Evolutionary conservation across 495 filamentous ascomycete genomes (phyloP).

Genomic region (Bathelium albidoporum): DNA sequence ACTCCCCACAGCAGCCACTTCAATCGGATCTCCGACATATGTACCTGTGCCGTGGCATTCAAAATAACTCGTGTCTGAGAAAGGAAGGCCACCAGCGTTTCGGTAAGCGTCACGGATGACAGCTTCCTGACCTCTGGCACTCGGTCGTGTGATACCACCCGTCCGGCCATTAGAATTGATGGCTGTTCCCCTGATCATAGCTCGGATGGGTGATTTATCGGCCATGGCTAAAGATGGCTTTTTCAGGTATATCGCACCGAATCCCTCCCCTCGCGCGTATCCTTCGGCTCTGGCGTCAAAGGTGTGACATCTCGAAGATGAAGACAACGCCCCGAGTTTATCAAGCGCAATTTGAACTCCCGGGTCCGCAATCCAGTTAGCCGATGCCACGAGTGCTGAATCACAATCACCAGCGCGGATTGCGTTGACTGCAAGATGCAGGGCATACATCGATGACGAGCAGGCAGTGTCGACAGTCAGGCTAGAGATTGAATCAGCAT

Average conservation of each 20-base stretch:
- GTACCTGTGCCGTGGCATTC: slow-evolving; percentile 14
- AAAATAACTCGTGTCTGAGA: slow-evolving; percentile 9
- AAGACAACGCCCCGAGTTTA: not conserved
- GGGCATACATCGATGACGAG: slow-evolving; percentile 24
- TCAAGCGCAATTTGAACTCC: not conserved
- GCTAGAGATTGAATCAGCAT: slow-evolving; percentile 6
- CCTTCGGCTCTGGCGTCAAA: slow-evolving; percentile 19
- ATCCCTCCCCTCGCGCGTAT: slow-evolving; percentile 34
- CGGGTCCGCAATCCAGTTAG: not conserved
- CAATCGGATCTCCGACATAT: slow-evolving; percentile 4
- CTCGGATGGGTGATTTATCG: slow-evolving; percentile 31
- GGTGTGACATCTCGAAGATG: not conserved
- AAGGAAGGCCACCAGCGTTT: slow-evolving; percentile 13
- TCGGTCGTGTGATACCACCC: slow-evolving; percentile 7
- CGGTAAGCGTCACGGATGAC: slow-evolving; percentile 9
- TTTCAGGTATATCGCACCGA: slow-evolving; percentile 30
- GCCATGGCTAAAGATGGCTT: slow-evolving; percentile 28
- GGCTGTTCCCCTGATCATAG: slow-evolving; percentile 10
- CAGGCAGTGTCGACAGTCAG: slow-evolving; percentile 45
- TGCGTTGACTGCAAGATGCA: slow-evolving; percentile 1
- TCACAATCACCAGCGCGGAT: slow-evolving; percentile 1
- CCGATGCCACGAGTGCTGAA: not conserved
- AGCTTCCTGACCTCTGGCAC: not conserved
- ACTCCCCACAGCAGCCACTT: not conserved
- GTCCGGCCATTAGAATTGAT: slow-evolving; percentile 10